Evolutionary conservation across 176 grass and related monocot genomes (phyloP), one percentile per base, ranked within the genome.

Genomic region (Avena sativa): DNA sequence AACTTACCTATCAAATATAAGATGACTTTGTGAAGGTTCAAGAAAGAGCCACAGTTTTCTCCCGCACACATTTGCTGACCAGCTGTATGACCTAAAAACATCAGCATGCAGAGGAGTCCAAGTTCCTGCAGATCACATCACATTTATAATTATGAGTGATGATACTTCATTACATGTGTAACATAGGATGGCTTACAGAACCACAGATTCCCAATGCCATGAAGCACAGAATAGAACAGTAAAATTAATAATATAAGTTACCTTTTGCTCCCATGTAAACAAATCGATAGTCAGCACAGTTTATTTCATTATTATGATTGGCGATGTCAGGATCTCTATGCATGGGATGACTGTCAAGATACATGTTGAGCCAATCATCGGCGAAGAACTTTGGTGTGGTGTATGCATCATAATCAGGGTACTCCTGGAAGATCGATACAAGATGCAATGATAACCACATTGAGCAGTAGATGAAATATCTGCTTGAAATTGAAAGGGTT

Each of bases 81-180:
- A 98, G 80, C 93, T 98, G 63, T 95, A 98, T 83, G 96, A 95
- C 87, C 90, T 90, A 83, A 98, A 98, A 85, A 98, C 96, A 87
- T 95, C 96, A 89, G 96, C 96, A 88, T 98, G 93, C 74, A 98
- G 79, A 88, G 93, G 88, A 89, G 96, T 98, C 96, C 92, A 98
- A 52, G 96, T 94, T 87, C 96, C 96, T 98, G 87, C 58, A 89
- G 43, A 78, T 79, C 60, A 81, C 73, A 78, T 38, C 13, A 69
- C 17, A 64, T 55, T 1, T 83, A 80, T 36, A 84, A 89, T 46
- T 15, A 78, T 49, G 32, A 25, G 32, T 17, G 44, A 26, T 34
- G 34, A 80, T 83, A 87, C n/a, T 79, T 73, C 62, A 84, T 61
- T 44, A 30, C 52, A 44, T 11, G 5, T 68, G 64, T 63, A 38